phyloP scores from a whole-genome alignment of 2,329 filamentous ascomycete genomes.

The Xylogone sp. region DNA sequence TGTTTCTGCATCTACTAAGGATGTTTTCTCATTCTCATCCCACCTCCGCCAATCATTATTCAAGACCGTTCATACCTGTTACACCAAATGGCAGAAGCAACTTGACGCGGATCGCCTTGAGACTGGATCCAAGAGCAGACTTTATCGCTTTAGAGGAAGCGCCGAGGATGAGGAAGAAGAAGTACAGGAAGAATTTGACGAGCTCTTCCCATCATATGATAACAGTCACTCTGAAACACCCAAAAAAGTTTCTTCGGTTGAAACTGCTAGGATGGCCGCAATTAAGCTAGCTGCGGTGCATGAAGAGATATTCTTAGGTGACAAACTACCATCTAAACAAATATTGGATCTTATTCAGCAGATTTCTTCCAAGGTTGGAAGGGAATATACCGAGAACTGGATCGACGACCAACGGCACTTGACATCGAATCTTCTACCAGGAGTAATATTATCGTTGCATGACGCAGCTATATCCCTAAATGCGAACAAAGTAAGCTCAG shows the following conservation, averaged over 20 bases:
- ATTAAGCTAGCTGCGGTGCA: constrained; percentile 61
- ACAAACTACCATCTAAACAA: constrained; percentile 15
- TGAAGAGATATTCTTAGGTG: constrained; percentile 32
- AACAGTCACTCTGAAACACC: constrained; percentile 29
- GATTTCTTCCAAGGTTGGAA: constrained; percentile 21
- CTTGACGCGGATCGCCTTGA: constrained; percentile 73
- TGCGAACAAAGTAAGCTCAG: constrained; percentile 31
- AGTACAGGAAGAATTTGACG: constrained; percentile 69
- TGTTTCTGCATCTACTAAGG: constrained; percentile 44
- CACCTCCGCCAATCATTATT: constrained; percentile 53
- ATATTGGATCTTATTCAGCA: constrained; percentile 23
- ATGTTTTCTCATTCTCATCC: constrained; percentile 35
- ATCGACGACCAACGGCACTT: constrained; percentile 25
- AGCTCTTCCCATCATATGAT: constrained; percentile 78
- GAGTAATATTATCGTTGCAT: constrained; percentile 61
- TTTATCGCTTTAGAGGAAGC: constrained; percentile 81
- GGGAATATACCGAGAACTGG: constrained; percentile 10
- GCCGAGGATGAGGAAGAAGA: constrained; percentile 72
- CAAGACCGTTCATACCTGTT: constrained; percentile 67
- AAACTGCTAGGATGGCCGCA: constrained; percentile 30
- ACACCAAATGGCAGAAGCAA: constrained; percentile 74
- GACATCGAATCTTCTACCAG: constrained; percentile 59
- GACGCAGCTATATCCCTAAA: constrained; percentile 51
- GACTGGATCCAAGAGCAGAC: constrained; percentile 66
- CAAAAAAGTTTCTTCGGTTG: constrained; percentile 10